Evolutionary conservation across 768 basidiomycete species (phyloP).

Genomic region (Rhodotorula paludigena): DNA sequence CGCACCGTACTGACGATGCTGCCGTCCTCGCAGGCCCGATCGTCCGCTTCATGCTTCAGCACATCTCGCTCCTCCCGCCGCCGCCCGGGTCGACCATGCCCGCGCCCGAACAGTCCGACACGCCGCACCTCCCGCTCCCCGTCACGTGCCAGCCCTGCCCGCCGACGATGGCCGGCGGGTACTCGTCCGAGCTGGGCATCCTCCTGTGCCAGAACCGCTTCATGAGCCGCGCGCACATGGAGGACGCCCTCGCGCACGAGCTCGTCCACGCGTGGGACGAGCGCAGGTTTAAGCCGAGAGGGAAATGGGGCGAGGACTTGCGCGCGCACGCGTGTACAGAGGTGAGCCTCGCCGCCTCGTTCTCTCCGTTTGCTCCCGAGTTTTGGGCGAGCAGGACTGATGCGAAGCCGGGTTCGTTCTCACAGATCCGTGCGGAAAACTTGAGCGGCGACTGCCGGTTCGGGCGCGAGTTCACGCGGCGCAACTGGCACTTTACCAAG

Average conservation of each 20-base stretch:
- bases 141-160: constrained; percentile 83
- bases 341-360: constrained; percentile 53
- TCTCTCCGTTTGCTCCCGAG: too few relatives aligned
- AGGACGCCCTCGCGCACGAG: constrained; percentile 88
- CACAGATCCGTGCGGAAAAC: constrained; percentile 87
- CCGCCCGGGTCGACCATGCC: constrained; percentile 46
- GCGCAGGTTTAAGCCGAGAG: constrained; percentile 69
- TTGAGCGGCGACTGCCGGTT: constrained; percentile 88
- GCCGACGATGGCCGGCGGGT: constrained; percentile 68
- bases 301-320: constrained; percentile 75
- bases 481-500: constrained; percentile 74
- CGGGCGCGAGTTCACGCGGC: constrained; percentile 71
- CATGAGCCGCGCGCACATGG: constrained; percentile 76
- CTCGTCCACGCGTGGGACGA: constrained; percentile 94
- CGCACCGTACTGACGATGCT: not conserved
- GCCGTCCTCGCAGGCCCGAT: constrained; percentile 60
- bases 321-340: constrained; percentile 95
- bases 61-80: constrained; percentile 58
- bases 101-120: constrained; percentile 32
- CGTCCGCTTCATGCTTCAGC: constrained; percentile 85
- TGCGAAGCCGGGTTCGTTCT: not conserved
- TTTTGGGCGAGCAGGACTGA: not conserved
- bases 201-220: constrained; percentile 81
- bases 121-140: constrained; percentile 60
- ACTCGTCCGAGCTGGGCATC: constrained; percentile 70